A percentile compares a stretch with the other conserved stretches of the same genome.
phyloP scores from a whole-genome alignment of 768 basidiomycete species.

The Lyophyllum shimeji region DNA sequence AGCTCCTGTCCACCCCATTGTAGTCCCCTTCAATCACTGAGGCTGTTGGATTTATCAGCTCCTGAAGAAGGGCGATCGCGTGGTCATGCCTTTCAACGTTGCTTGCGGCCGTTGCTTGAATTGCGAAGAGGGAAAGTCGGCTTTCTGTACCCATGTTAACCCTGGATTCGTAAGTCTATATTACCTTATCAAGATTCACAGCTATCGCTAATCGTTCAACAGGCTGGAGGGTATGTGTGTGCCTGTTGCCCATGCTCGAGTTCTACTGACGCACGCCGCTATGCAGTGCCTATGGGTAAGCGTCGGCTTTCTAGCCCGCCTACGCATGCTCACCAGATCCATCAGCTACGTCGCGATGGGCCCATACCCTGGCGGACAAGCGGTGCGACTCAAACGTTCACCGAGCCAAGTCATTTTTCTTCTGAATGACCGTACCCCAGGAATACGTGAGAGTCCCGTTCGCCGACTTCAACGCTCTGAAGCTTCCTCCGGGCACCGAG shows the following conservation, averaged over 20 bases:
- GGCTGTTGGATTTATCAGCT: conserved; percentile 26
- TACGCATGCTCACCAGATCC: neutral
- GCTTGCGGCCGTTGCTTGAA: conserved; percentile 58
- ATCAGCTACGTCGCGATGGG: conserved; percentile 56
- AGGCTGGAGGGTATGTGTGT: conserved; percentile 46
- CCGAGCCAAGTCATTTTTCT: neutral
- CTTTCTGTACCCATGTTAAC: conserved; percentile 58
- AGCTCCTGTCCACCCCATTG: conserved; percentile 4
- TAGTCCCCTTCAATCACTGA: neutral
- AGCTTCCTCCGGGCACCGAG: conserved; percentile 50
- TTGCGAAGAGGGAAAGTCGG: conserved; percentile 51
- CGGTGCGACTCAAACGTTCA: conserved; percentile 26
- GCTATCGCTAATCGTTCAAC: neutral
- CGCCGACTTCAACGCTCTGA: conserved; percentile 56
- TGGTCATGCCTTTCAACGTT: conserved; percentile 63
- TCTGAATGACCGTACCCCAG: too few relatives aligned
- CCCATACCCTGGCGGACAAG: conserved; percentile 54
- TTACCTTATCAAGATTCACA: neutral
- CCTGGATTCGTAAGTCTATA: conserved; percentile 48
- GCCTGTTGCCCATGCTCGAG: neutral
- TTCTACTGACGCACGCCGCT: neutral
- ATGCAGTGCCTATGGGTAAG: conserved; percentile 46
- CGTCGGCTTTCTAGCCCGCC: neutral
- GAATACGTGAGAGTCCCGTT: conserved; percentile 58
- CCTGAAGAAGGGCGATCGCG: conserved; percentile 54